These are phyloP conservation scores for Venustampulla echinocandica DNA, from an alignment of 495 filamentous ascomycete species.

Conservation along the genomic window DNA sequence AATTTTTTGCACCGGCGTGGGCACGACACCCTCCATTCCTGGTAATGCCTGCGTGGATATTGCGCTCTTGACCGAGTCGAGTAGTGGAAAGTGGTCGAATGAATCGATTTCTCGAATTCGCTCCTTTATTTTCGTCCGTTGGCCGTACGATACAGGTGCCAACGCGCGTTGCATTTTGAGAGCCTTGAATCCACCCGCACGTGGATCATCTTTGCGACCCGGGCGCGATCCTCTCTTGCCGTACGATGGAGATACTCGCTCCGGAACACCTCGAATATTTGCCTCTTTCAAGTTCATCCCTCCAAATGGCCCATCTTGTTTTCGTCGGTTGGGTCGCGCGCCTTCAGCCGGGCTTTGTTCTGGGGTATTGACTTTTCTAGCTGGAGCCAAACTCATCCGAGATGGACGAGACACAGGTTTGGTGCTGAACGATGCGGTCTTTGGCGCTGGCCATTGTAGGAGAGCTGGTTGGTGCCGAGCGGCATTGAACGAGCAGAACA, in stretches of 20 bases:
- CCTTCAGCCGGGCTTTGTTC: neutral
- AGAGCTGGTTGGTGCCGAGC: slow-evolving; percentile 7
- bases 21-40: slow-evolving; percentile 59
- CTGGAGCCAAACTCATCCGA: slow-evolving; percentile 16
- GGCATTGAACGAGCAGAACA: slow-evolving; percentile 23
- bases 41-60: slow-evolving; percentile 61
- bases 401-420: slow-evolving; percentile 8
- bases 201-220: slow-evolving; percentile 21
- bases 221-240: slow-evolving; percentile 29
- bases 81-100: slow-evolving; percentile 71
- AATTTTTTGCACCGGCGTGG: slow-evolving; percentile 81
- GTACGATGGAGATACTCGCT: slow-evolving; percentile 24
- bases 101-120: slow-evolving; percentile 58
- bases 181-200: slow-evolving; percentile 57
- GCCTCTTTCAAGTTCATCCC: slow-evolving; percentile 71
- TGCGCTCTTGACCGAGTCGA: slow-evolving; percentile 65
- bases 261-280: slow-evolving; percentile 35
- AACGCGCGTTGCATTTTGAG: slow-evolving; percentile 90
- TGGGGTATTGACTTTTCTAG: slow-evolving; percentile 9
- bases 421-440: slow-evolving; percentile 8
- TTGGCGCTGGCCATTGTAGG: slow-evolving; percentile 7
- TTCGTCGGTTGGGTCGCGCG: slow-evolving; percentile 24
- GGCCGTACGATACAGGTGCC: slow-evolving; percentile 61
- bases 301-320: slow-evolving; percentile 56
- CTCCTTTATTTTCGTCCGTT: slow-evolving; percentile 58